A percentile compares a stretch with the other conserved stretches of the same genome.
These are phyloP conservation scores for Heterobasidion annosum DNA, from an alignment of 1,284 basidiomycete genomes.

Conservation along the genomic window DNA sequence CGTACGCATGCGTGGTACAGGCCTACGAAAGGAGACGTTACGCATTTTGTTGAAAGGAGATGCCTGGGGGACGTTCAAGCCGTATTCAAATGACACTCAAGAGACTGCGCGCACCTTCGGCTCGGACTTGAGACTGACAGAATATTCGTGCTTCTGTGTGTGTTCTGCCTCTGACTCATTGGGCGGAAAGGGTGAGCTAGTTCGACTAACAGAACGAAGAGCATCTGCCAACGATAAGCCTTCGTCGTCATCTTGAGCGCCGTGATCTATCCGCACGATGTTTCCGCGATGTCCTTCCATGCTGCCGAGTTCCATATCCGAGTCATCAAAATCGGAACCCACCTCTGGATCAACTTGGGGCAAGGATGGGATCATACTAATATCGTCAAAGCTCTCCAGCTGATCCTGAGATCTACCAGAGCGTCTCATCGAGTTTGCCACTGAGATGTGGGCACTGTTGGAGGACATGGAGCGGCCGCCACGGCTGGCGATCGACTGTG, in stretches of 20 bases:
- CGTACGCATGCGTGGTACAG: conserved; percentile 50
- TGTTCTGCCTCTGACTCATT: conserved; percentile 23
- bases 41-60: conserved; percentile 62
- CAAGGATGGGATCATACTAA: conserved; percentile 11
- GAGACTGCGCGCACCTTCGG: conserved; percentile 37
- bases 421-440: conserved; percentile 6
- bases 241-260: conserved; percentile 28
- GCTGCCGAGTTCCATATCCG: conserved; percentile 28
- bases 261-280: conserved; percentile 20
- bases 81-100: neutral
- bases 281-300: conserved; percentile 39
- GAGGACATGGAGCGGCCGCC: neutral
- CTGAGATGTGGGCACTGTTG: conserved; percentile 18
- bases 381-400: conserved; percentile 12
- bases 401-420: conserved; percentile 8
- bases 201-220: conserved; percentile 47
- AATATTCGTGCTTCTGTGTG: conserved; percentile 40
- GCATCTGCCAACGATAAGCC: conserved; percentile 47
- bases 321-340: conserved; percentile 3
- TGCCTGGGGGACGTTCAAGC: conserved; percentile 50
- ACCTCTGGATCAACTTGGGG: conserved; percentile 1
- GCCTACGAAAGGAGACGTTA: conserved; percentile 50
- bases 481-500: conserved; percentile 46
- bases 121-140: conserved; percentile 54
- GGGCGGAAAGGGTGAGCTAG: conserved; percentile 36